These are phyloP conservation scores for Aspergillus sp. DNA, from an alignment of 2,329 filamentous ascomycete species.

Conservation along the genomic window DNA sequence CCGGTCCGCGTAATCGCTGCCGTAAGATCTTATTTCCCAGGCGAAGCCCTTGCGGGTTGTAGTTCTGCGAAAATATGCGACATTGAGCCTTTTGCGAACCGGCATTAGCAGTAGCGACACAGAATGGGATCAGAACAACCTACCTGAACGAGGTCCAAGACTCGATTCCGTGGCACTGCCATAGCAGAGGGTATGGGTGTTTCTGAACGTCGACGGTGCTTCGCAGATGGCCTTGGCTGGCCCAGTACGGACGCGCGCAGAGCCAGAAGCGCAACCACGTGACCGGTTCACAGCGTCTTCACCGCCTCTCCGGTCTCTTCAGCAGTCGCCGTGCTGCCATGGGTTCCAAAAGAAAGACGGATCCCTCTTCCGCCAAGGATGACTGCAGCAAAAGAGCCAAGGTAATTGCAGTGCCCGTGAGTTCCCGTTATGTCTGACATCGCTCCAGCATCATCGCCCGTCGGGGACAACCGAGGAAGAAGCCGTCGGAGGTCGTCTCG, in stretches of 20 bases:
- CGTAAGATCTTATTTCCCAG: conserved; percentile 88
- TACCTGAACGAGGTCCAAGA: conserved; percentile 71
- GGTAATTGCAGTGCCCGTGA: too few relatives aligned
- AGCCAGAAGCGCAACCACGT: too few relatives aligned
- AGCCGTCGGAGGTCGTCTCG: conserved; percentile 8
- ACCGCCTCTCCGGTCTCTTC: too few relatives aligned
- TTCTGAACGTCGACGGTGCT: too few relatives aligned
- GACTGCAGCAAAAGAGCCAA: conserved; percentile 10
- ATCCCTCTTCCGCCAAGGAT: conserved; percentile 3
- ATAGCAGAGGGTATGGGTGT: too few relatives aligned
- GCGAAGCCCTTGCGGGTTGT: conserved; percentile 73
- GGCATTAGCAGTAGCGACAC: not conserved
- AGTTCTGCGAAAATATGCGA: conserved; percentile 81
- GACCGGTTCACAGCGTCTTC: too few relatives aligned
- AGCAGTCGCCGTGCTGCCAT: too few relatives aligned
- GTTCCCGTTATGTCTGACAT: too few relatives aligned
- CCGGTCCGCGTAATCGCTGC: conserved; percentile 75
- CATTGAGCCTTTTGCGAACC: conserved; percentile 62
- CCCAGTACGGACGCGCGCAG: too few relatives aligned
- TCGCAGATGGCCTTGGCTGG: too few relatives aligned
- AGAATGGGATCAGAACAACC: conserved; percentile 1
- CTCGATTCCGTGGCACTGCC: conserved; percentile 44
- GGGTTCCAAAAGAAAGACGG: conserved; percentile 17
- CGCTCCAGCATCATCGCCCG: too few relatives aligned
- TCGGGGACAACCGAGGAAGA: not conserved